Evolutionary conservation across 208 protist species (phyloP).

Genomic region (Sergeia podlipaevii): DNA sequence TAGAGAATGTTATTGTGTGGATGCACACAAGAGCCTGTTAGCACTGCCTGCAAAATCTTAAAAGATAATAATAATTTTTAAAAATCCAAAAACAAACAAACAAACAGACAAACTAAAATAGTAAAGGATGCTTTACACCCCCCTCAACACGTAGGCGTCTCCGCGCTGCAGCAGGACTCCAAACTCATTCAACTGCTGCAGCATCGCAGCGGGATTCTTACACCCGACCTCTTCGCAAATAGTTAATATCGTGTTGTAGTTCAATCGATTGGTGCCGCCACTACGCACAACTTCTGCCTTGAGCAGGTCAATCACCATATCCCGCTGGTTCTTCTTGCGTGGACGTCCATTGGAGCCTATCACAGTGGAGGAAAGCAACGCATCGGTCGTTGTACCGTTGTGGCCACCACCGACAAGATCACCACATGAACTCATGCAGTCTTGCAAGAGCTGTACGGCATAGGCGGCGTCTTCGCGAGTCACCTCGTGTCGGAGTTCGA

Average conservation of each 20-base stretch:
- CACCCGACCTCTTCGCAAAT: slow-evolving; percentile 75
- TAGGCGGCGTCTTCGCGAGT: slow-evolving; percentile 91
- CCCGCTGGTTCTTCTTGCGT: slow-evolving; percentile 42
- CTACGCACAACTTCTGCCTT: slow-evolving; percentile 54
- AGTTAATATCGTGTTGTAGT: slow-evolving; percentile 47
- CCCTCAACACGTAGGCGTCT: slow-evolving; percentile 65
- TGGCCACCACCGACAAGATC: not conserved
- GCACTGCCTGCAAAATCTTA: no score
- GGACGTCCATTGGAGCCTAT: slow-evolving; percentile 11
- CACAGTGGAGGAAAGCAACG: no score
- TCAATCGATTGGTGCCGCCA: slow-evolving; percentile 42
- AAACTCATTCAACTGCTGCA: slow-evolving; percentile 82
- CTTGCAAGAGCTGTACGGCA: slow-evolving; percentile 87
- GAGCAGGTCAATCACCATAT: slow-evolving; percentile 59
- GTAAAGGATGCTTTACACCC: no score
- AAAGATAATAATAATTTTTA: no score
- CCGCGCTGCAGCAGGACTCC: slow-evolving; percentile 65
- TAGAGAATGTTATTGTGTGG: no score
- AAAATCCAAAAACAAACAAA: no score
- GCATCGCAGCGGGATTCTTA: slow-evolving; percentile 57
- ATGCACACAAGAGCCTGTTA: no score
- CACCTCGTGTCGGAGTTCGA: slow-evolving; percentile 89
- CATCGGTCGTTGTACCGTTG: no score
- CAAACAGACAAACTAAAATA: not conserved
- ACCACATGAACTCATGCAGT: slow-evolving; percentile 42